These are phyloP conservation scores for Clavispora carvajalis DNA, from an alignment of 805 yeast species.

Conservation along the genomic window DNA sequence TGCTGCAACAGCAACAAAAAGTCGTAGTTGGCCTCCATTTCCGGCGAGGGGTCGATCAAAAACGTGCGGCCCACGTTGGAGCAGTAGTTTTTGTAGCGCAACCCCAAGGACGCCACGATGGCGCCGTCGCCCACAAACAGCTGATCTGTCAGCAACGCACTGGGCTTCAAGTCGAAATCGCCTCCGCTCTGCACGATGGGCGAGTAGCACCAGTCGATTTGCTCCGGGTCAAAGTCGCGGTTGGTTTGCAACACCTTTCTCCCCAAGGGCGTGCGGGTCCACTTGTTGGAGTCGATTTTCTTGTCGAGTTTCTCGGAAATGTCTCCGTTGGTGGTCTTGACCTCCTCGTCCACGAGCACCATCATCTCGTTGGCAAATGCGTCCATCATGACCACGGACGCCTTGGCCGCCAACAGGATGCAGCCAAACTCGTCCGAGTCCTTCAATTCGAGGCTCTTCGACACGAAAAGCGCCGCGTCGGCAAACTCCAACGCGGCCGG, in stretches of 20 bases:
- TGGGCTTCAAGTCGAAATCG: slow-evolving; percentile 74
- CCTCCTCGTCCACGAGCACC: slow-evolving; percentile 79
- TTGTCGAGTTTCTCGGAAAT: slow-evolving; percentile 73
- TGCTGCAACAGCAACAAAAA: slow-evolving; percentile 66
- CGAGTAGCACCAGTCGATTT: slow-evolving; percentile 88
- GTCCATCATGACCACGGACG: slow-evolving; percentile 75
- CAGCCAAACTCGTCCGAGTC: slow-evolving; percentile 71
- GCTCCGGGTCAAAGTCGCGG: slow-evolving; percentile 64
- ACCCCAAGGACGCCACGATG: slow-evolving; percentile 76
- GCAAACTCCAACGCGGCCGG: slow-evolving; percentile 33
- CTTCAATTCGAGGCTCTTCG: slow-evolving; percentile 59
- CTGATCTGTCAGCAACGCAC: slow-evolving; percentile 69
- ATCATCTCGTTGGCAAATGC: slow-evolving; percentile 85
- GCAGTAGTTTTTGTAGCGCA: slow-evolving; percentile 84
- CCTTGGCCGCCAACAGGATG: slow-evolving; percentile 65
- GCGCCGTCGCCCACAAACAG: slow-evolving; percentile 66
- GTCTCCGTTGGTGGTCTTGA: slow-evolving; percentile 64
- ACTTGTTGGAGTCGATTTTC: slow-evolving; percentile 70
- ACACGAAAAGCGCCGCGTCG: slow-evolving; percentile 50
- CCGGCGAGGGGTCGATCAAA: slow-evolving; percentile 80
- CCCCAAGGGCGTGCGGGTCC: slow-evolving; percentile 47
- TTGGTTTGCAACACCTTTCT: slow-evolving; percentile 48
- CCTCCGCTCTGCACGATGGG: slow-evolving; percentile 91
- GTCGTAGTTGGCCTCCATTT: slow-evolving; percentile 75
- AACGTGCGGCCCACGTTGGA: slow-evolving; percentile 85